These are phyloP conservation scores for Porcisia deanei DNA, from an alignment of 208 protist genomes.

Conservation along the genomic window DNA sequence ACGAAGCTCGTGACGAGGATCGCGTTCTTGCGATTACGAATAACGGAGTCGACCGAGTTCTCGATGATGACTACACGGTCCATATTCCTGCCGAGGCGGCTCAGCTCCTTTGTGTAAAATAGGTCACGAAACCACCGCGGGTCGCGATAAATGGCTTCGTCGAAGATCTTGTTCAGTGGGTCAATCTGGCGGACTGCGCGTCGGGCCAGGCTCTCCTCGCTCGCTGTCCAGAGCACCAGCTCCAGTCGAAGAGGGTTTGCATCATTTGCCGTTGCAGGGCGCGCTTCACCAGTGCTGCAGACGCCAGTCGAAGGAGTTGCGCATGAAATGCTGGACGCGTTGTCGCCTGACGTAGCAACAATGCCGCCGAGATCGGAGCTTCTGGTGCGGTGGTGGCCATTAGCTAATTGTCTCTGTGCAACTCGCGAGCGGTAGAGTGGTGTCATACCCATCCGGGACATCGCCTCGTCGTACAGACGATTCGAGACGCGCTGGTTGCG, in stretches of 20 bases:
- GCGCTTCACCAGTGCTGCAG: constrained; percentile 26
- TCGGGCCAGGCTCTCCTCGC: constrained; percentile 68
- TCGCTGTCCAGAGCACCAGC: constrained; percentile 91
- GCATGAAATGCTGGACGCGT: background rate
- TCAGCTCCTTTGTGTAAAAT: constrained; percentile 89
- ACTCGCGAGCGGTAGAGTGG: constrained; percentile 29
- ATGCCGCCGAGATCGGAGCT: background rate
- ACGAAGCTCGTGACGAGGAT: constrained; percentile 91
- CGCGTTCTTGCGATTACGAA: constrained; percentile 74
- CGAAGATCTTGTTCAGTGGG: constrained; percentile 68
- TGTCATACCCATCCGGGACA: constrained; percentile 33
- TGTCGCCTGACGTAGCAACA: background rate
- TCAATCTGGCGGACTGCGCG: constrained; percentile 78
- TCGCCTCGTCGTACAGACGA: constrained; percentile 54
- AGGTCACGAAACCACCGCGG: constrained; percentile 83
- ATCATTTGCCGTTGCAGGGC: constrained; percentile 24
- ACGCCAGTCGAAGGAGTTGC: background rate
- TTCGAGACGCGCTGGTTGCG: constrained; percentile 24
- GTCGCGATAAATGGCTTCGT: constrained; percentile 86
- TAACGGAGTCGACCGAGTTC: constrained; percentile 86
- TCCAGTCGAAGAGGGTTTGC: constrained; percentile 55
- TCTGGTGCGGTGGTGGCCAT: constrained; percentile 18
- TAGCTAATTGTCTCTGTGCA: constrained; percentile 20
- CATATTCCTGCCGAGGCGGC: constrained; percentile 71
- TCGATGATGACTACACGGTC: constrained; percentile 87